Conservation (phyloP, 2,329 filamentous ascomycete species). For the Xylariaceae sp. region DNA sequence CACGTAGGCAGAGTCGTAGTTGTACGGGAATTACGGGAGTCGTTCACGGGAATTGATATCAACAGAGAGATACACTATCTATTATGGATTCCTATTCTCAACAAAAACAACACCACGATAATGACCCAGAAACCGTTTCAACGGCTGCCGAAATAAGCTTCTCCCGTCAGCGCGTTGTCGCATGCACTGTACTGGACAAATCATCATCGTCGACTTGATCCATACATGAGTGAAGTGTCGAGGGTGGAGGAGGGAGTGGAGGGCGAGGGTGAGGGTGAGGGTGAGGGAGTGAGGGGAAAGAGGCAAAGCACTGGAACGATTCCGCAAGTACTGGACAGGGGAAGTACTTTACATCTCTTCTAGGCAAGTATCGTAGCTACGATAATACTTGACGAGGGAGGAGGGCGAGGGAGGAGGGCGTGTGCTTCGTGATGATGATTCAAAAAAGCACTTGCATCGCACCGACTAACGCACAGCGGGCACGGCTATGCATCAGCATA, state of each 20-base stretch:
- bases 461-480: slow-evolving; percentile 35
- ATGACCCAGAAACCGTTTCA: slow-evolving; percentile 15
- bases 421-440: slow-evolving; percentile 22
- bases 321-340: too few species aligned
- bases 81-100: neutral
- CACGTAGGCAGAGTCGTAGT: too few species aligned
- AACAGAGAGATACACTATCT: neutral
- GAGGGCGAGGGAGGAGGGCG: slow-evolving; percentile 28
- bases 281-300: too few species aligned
- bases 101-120: neutral
- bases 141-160: slow-evolving; percentile 22
- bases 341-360: too few species aligned
- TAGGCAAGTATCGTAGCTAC: neutral
- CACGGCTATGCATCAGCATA: slow-evolving; percentile 34
- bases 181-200: neutral
- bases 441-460: slow-evolving; percentile 33
- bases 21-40: too few species aligned
- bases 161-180: slow-evolving; percentile 21
- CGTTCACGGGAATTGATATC: too few species aligned
- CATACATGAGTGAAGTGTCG: slow-evolving; percentile 5
- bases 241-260: neutral
- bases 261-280: neutral
- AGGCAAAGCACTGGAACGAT: too few species aligned
- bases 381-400: neutral
- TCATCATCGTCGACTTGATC: neutral